phyloP scores from a whole-genome alignment of 208 protist species.

The Leishmania martiniquensis region DNA sequence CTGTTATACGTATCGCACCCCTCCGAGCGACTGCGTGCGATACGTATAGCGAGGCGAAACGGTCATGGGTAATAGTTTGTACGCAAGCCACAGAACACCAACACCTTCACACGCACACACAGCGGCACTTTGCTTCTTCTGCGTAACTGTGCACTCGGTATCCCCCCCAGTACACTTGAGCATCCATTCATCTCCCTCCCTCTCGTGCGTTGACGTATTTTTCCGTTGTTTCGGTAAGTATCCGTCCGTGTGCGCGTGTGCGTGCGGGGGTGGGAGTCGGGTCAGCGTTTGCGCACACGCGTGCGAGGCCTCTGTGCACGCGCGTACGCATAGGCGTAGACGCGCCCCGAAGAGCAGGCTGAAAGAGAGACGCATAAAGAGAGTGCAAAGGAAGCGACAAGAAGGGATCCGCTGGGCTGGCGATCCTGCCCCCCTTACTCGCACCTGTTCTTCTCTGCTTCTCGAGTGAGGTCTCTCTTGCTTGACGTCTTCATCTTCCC shows the following conservation, averaged over 20 bases:
- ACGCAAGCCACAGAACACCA: no score
- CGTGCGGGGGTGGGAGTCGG: background rate
- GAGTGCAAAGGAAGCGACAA: background rate
- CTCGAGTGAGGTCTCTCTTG: no score
- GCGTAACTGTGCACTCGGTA: no score
- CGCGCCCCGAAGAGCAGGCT: background rate
- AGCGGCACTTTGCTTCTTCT: no score
- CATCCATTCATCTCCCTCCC: background rate
- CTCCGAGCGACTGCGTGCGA: background rate
- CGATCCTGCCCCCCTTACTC: no score
- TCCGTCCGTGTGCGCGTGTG: background rate
- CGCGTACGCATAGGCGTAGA: background rate
- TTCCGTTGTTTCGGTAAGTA: background rate
- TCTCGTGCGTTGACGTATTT: background rate
- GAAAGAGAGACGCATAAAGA: background rate
- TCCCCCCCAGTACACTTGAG: background rate
- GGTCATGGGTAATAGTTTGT: no score
- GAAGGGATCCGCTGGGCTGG: no score
- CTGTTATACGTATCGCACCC: background rate
- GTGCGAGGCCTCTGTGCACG: background rate
- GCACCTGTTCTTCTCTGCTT: no score
- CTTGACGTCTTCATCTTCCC: no score
- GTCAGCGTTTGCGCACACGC: background rate
- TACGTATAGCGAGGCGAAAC: no score
- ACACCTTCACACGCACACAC: no score